Conservation (phyloP, 148 eudicot genomes). For the Salicornia ramosissima region DNA sequence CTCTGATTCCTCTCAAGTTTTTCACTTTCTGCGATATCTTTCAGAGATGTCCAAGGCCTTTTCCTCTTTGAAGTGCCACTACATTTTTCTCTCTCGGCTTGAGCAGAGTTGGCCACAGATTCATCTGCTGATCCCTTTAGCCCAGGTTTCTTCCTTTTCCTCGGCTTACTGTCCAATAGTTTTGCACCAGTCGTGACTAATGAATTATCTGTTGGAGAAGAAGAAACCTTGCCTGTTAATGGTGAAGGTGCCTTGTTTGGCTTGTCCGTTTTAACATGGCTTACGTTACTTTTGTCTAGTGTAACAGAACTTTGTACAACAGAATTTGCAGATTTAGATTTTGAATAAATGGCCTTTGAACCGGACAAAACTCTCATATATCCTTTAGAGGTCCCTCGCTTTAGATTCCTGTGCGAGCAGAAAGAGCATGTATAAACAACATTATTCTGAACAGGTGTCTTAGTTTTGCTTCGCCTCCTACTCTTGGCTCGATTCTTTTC, state of each 20-base stretch:
- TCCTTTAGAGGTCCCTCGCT: slow-evolving; percentile 74
- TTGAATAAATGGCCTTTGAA: slow-evolving; percentile 32
- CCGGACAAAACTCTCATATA: slow-evolving; percentile 52
- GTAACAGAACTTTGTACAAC: not conserved
- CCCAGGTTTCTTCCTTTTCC: slow-evolving; percentile 49
- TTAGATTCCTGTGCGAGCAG: slow-evolving; percentile 59
- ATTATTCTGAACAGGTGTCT: slow-evolving; percentile 39
- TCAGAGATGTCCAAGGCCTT: slow-evolving; percentile 71
- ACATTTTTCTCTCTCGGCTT: slow-evolving; percentile 30
- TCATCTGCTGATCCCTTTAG: slow-evolving; percentile 39
- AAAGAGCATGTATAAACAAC: slow-evolving; percentile 70
- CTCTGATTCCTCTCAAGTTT: slow-evolving; percentile 35
- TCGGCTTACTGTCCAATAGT: slow-evolving; percentile 56
- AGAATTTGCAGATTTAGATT: slow-evolving; percentile 17
- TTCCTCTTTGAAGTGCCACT: slow-evolving; percentile 37
- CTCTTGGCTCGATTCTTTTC: slow-evolving; percentile 53
- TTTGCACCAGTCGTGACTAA: slow-evolving; percentile 23
- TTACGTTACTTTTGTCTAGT: slow-evolving; percentile 19
- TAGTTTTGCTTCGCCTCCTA: slow-evolving; percentile 32
- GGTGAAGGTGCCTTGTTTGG: slow-evolving; percentile 26
- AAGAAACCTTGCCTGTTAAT: slow-evolving; percentile 12
- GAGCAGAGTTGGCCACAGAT: slow-evolving; percentile 26
- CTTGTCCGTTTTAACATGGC: not conserved
- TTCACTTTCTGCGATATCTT: slow-evolving; percentile 64
- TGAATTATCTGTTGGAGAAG: slow-evolving; percentile 23